Evolutionary conservation across 345 rosid genomes (phyloP).

Genomic region (Gossypium arboreum): DNA sequence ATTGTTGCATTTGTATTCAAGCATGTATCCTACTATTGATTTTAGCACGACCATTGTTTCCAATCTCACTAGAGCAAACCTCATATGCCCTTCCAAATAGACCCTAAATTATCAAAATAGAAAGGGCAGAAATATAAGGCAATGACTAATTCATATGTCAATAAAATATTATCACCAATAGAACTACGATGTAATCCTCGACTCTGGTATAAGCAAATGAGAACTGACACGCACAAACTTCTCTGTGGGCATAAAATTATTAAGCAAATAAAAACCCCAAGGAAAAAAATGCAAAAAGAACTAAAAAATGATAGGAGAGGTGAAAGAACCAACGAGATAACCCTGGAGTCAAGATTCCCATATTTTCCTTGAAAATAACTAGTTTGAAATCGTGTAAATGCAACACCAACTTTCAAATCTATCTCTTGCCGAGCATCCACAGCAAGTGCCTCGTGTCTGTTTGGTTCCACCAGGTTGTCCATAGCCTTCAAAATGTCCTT

Average conservation of each 20-base stretch:
- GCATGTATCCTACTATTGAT: not conserved
- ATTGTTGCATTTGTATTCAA: not conserved
- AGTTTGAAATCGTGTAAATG: conserved; percentile 93
- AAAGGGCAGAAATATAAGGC: not conserved
- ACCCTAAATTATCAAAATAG: not conserved
- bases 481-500: conserved; percentile 85
- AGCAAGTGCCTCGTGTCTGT: conserved; percentile 81
- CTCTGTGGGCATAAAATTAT: not conserved
- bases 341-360: conserved; percentile 89
- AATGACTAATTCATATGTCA: not conserved
- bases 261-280: not conserved
- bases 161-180: not conserved
- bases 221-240: not conserved
- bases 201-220: conserved; percentile 7
- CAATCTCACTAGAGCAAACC: not conserved
- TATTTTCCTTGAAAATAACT: conserved; percentile 92
- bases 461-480: conserved; percentile 80
- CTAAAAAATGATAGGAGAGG: conserved; percentile 16
- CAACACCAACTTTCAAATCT: conserved; percentile 98
- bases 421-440: conserved; percentile 99
- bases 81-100: not conserved
- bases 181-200: not conserved
- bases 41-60: not conserved
- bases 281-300: conserved; percentile 11
- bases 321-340: conserved; percentile 77